Percentiles rank a stretch among this genome's conserved stretches.
These are phyloP conservation scores for Globisporangium okanoganense DNA, from an alignment of 352 stramenopile species.

Conservation along the genomic window DNA sequence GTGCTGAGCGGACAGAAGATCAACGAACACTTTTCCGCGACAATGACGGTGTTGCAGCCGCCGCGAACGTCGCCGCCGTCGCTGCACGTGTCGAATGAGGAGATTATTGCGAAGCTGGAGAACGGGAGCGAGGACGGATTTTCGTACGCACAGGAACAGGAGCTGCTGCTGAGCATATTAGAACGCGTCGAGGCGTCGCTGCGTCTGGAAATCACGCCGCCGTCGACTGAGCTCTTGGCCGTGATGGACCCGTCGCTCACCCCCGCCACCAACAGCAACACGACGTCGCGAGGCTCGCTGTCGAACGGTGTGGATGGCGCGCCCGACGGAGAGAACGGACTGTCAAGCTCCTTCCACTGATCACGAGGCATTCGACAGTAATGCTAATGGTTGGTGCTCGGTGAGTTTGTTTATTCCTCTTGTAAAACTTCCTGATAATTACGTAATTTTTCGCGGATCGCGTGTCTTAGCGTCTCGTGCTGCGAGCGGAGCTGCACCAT, in stretches of 20 bases:
- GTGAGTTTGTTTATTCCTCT: conserved; percentile 13
- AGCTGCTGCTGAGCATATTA: conserved; percentile 42
- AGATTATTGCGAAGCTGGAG: conserved; percentile 48
- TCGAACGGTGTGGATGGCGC: conserved; percentile 28
- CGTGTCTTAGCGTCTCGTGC: conserved; percentile 30
- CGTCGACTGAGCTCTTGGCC: conserved; percentile 56
- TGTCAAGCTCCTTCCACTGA: conserved; percentile 17
- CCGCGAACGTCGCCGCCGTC: conserved; percentile 20
- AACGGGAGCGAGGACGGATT: conserved; percentile 30
- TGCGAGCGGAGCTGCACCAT: conserved; percentile 21
- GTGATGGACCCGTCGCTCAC: conserved; percentile 52
- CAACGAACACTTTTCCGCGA: conserved; percentile 42
- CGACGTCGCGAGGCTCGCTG: conserved; percentile 29
- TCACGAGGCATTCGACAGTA: background rate
- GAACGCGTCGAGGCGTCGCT: conserved; percentile 42
- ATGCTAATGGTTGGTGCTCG: background rate
- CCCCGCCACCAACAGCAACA: conserved; percentile 5
- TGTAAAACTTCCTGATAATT: conserved; percentile 29
- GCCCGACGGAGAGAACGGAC: conserved; percentile 13
- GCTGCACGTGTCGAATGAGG: conserved; percentile 26
- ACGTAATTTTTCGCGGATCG: conserved; percentile 33
- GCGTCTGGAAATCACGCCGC: conserved; percentile 43
- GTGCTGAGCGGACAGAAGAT: conserved; percentile 54
- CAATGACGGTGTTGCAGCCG: conserved; percentile 42
- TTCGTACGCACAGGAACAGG: conserved; percentile 59